Evolutionary conservation across 257 asterid species (phyloP).

Genomic region (Solanum ahanhuiri): DNA sequence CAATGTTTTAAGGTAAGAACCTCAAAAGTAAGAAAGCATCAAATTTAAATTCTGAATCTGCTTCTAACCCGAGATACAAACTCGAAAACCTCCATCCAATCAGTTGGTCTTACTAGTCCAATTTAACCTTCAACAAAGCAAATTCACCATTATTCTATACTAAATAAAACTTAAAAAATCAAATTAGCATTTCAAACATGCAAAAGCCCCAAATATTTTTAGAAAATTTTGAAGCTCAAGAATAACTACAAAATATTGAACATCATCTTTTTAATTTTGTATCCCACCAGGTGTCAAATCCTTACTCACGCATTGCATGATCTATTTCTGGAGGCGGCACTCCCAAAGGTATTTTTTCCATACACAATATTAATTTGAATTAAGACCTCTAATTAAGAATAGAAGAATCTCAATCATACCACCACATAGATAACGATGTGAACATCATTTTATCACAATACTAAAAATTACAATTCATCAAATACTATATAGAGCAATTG

Average conservation of each 20-base stretch:
- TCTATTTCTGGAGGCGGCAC: background rate
- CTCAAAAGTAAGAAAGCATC: background rate
- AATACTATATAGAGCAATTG: background rate
- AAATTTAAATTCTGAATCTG: background rate
- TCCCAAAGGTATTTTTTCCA: too few relatives aligned
- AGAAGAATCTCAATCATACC: background rate
- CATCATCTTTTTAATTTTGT: background rate
- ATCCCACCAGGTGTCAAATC: background rate
- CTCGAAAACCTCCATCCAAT: background rate
- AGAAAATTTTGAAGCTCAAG: background rate
- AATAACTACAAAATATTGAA: background rate
- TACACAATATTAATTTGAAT: too few relatives aligned
- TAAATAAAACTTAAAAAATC: background rate
- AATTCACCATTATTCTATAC: background rate
- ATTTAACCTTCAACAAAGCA: background rate
- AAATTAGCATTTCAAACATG: background rate
- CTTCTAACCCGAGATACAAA: background rate
- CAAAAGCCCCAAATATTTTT: background rate
- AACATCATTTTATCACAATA: background rate
- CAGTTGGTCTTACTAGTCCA: background rate
- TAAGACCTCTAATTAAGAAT: fast-evolving
- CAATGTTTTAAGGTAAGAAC: background rate
- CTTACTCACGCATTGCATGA: background rate
- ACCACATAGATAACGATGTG: too few relatives aligned
- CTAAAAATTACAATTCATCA: background rate